Evolutionary conservation across 768 basidiomycete genomes (phyloP).

Genomic region (Leccinum pellstonianum): DNA sequence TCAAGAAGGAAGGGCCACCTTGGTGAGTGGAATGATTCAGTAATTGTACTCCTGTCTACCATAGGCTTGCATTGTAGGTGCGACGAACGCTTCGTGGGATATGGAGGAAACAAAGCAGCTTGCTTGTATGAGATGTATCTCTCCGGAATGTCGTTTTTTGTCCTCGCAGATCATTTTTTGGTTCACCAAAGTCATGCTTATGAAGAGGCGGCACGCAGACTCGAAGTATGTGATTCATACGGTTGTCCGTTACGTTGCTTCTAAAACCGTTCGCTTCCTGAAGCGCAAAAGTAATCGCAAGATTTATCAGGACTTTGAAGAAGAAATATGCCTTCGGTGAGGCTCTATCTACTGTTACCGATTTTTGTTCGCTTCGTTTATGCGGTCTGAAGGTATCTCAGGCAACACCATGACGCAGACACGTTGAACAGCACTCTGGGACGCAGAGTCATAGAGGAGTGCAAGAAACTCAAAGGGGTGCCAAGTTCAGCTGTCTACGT

Average conservation of each 20-base stretch:
- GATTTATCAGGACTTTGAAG: constrained; percentile 74
- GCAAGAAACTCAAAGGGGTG: constrained; percentile 58
- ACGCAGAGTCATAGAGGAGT: constrained; percentile 58
- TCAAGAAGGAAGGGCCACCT: constrained; percentile 71
- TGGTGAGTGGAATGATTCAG: constrained; percentile 47
- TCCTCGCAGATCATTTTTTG: constrained; percentile 84
- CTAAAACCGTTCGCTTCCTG: background rate
- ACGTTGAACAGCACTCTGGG: constrained; percentile 50
- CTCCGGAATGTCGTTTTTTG: constrained; percentile 79
- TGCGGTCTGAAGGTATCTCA: constrained; percentile 52
- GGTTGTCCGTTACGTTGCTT: background rate
- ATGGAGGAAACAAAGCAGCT: constrained; percentile 91
- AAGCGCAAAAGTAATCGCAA: constrained; percentile 76
- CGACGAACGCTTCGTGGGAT: constrained; percentile 87
- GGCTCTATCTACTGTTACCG: background rate
- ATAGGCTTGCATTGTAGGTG: constrained; percentile 52
- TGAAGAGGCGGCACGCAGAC: constrained; percentile 69
- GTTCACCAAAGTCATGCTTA: constrained; percentile 86
- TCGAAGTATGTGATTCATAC: constrained; percentile 50
- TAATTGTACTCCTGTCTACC: background rate
- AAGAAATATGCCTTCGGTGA: constrained; percentile 70
- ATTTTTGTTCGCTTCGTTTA: background rate
- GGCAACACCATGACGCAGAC: constrained; percentile 52
- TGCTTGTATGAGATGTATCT: constrained; percentile 91
- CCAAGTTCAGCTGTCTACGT: constrained; percentile 34